phyloP scores from a whole-genome alignment of 768 basidiomycete species.

The Mycena indigotica region DNA sequence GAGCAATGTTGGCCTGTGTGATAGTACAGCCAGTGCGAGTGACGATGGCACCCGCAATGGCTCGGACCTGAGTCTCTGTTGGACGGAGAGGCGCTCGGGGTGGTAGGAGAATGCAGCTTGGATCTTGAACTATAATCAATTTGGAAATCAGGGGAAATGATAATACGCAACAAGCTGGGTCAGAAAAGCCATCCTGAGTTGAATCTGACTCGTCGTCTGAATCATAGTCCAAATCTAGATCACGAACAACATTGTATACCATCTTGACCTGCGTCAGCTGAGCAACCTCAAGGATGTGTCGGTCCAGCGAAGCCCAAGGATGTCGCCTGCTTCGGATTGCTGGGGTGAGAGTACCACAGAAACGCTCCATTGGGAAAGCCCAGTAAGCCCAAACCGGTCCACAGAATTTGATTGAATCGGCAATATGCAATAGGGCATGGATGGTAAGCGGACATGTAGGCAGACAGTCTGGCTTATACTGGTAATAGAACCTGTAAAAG shows the following conservation, averaged over 20 bases:
- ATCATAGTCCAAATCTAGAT: no score
- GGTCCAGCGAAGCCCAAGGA: slow-evolving; percentile 4
- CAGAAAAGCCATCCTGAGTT: no score
- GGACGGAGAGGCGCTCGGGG: slow-evolving; percentile 15
- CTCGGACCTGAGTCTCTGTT: slow-evolving; percentile 7
- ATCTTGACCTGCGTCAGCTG: slow-evolving; percentile 6
- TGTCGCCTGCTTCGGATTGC: slow-evolving; percentile 6
- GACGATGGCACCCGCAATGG: slow-evolving; percentile 26
- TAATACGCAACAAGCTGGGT: no score
- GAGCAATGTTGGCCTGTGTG: slow-evolving; percentile 10
- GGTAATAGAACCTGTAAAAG: slow-evolving; percentile 24
- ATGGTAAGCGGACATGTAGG: slow-evolving; percentile 21
- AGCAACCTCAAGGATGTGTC: slow-evolving; percentile 1
- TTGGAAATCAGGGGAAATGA: no score
- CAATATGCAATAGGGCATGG: slow-evolving; percentile 30
- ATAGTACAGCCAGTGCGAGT: slow-evolving; percentile 19
- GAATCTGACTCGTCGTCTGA: no score
- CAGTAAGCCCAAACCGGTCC: slow-evolving; percentile 31
- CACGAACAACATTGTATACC: not conserved
- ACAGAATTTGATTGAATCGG: slow-evolving; percentile 31
- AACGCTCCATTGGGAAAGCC: not conserved
- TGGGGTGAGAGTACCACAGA: slow-evolving; percentile 1
- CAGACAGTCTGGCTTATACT: slow-evolving; percentile 15
- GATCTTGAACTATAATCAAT: slow-evolving; percentile 24
- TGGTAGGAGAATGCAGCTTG: slow-evolving; percentile 30